Evolutionary conservation across 768 basidiomycete genomes (phyloP).

Genomic region (Termitomyces sp.): DNA sequence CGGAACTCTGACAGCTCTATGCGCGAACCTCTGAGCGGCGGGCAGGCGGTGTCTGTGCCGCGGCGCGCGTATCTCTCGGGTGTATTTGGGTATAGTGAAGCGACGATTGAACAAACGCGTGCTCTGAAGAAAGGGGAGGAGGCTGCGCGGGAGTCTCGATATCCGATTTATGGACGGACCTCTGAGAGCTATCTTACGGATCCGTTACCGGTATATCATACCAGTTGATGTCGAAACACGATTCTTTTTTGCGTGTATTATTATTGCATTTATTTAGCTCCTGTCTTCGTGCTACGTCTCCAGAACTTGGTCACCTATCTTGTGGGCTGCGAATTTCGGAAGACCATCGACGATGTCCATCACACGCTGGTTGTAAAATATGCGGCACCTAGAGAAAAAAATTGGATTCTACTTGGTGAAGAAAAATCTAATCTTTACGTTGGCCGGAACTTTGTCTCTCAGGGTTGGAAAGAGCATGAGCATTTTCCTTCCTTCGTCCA

Average conservation of each 20-base stretch:
- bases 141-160: background rate
- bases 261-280: too few relatives aligned
- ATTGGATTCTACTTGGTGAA: background rate
- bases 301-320: background rate
- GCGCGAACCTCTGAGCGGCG: too few relatives aligned
- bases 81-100: background rate
- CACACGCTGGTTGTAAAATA: background rate
- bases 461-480: background rate
- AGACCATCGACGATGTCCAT: background rate
- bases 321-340: background rate
- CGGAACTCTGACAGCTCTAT: background rate
- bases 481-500: too few relatives aligned
- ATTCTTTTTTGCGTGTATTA: background rate
- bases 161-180: background rate
- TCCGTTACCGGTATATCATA: background rate
- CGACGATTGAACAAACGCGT: constrained; percentile 2
- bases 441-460: background rate
- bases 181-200: background rate
- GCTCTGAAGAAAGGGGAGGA: background rate
- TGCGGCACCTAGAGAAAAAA: background rate
- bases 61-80: too few relatives aligned
- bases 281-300: background rate
- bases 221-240: background rate
- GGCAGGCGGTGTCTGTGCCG: too few relatives aligned
- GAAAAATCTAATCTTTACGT: background rate